A percentile compares a stretch with the other conserved stretches of the same genome.
phyloP scores from a whole-genome alignment of 345 rosid genomes.

The Populus alba region DNA sequence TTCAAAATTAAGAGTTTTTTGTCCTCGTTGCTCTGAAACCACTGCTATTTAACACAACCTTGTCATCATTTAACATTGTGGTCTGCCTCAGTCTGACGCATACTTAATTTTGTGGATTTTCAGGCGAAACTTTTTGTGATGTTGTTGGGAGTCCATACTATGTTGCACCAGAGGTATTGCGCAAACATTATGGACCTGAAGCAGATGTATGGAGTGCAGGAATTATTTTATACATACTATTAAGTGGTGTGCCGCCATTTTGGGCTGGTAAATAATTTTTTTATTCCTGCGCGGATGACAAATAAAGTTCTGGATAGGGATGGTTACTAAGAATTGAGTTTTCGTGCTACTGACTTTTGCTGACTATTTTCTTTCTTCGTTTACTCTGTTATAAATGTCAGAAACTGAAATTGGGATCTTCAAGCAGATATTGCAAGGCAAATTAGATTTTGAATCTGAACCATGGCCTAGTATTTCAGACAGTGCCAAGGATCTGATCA shows the following conservation, averaged over 20 bases:
- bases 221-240: constrained; percentile 62
- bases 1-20: not conserved
- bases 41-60: constrained; percentile 5
- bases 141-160: constrained; percentile 87
- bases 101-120: constrained; percentile 3
- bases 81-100: constrained; percentile 11
- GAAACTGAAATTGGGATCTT: constrained; percentile 76
- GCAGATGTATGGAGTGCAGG: constrained; percentile 88
- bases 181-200: constrained; percentile 68
- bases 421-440: constrained; percentile 64
- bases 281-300: constrained; percentile 13
- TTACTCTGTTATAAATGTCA: constrained; percentile 21
- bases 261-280: constrained; percentile 61
- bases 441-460: constrained; percentile 53
- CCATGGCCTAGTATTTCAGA: constrained; percentile 82
- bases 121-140: constrained; percentile 55
- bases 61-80: not conserved
- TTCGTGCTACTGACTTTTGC: constrained; percentile 1
- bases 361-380: constrained; percentile 1
- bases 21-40: not conserved
- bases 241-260: constrained; percentile 79
- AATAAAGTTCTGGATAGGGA: not conserved
- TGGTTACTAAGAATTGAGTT: not conserved
- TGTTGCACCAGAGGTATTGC: constrained; percentile 78
- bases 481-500: constrained; percentile 70